Base-by-base conservation (phyloP, 306 rosid genomes). In the Pachyrhizus erosus region DNA sequence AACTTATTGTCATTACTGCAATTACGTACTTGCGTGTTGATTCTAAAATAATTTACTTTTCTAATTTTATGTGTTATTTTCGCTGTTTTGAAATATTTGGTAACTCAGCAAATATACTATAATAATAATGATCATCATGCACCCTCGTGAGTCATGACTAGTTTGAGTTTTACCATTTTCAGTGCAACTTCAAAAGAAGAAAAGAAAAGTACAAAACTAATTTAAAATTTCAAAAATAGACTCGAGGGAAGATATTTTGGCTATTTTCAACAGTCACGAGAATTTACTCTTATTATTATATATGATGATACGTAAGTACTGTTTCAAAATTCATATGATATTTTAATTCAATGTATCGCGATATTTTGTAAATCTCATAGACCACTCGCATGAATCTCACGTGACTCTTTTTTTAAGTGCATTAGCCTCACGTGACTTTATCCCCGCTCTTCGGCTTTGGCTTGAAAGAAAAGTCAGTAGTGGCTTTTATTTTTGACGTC, bases 371-470 rank as follows among this genome's bases (percentile, higher is more conserved):
- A 14, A 13, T 73, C 24, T 29, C 62, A 12, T 39, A 21, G 0
- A 0, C 11, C 20, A 1, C 9, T 20, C 9, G 27, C 80, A 76
- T 43, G 80, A 76, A 10, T 17, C 26, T 14, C 40, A 39, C 79
- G 52, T 74, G 79, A 74, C 27, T 33, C 9, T 73, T 51, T 5
- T 15, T 24, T 23, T 37, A 1, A 1, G 8, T 1, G 68, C 2
- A 27, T 61, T 61, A 23, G 20, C 18, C 49, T 73, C 39, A 72
- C 48, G 73, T 68, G 73, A 20, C 73, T 20, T 39, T 33, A 37
- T 10, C 9, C 52, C n/a, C 49, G 51, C 49, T 39, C 29, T 21
- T 20, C 33, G 3, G 75, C 40, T 61, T 27, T 27, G 20, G 68
- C 40, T 61, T 23, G 49, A 11, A 33, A 66, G 29, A 33, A n/a